Percentiles rank a stretch among this genome's conserved stretches.
Evolutionary conservation across 208 protist species (phyloP).

Genomic region (Leishmania braziliensis): DNA sequence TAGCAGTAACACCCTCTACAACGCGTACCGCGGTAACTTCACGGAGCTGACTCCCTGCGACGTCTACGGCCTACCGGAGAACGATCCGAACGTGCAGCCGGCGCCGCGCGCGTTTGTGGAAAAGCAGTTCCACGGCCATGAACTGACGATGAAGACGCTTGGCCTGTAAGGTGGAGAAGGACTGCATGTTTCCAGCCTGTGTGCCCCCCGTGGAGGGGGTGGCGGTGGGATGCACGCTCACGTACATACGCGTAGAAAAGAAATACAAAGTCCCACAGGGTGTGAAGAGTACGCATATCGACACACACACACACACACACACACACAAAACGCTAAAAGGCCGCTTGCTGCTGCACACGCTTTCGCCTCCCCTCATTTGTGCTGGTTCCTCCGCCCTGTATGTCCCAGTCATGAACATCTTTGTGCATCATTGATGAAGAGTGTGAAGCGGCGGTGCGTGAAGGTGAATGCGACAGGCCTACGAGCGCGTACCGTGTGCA

Average conservation of each 20-base stretch:
- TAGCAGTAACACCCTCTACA: constrained; percentile 77
- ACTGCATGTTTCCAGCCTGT: no score
- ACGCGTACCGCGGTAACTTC: constrained; percentile 79
- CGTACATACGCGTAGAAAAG: not conserved
- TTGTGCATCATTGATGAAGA: not conserved
- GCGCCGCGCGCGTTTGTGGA: constrained; percentile 78
- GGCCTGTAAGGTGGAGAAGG: constrained; percentile 32
- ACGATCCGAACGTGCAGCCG: constrained; percentile 88
- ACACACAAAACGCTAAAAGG: not conserved
- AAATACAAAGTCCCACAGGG: not conserved
- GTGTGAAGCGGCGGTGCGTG: not conserved
- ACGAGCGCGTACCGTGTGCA: not conserved
- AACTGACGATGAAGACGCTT: constrained; percentile 87
- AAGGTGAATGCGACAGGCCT: not conserved
- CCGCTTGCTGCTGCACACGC: not conserved
- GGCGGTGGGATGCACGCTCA: not conserved
- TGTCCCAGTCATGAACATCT: not conserved
- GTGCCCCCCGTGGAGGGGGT: not conserved
- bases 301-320: not conserved
- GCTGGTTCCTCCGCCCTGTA: not conserved
- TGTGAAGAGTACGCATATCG: no score
- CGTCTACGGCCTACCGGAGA: constrained; percentile 79
- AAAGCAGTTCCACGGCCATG: constrained; percentile 75
- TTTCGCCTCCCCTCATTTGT: not conserved
- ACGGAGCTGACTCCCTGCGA: constrained; percentile 67